Evolutionary conservation across 257 asterid genomes (phyloP).

Genomic region (Solanum etuberosum): DNA sequence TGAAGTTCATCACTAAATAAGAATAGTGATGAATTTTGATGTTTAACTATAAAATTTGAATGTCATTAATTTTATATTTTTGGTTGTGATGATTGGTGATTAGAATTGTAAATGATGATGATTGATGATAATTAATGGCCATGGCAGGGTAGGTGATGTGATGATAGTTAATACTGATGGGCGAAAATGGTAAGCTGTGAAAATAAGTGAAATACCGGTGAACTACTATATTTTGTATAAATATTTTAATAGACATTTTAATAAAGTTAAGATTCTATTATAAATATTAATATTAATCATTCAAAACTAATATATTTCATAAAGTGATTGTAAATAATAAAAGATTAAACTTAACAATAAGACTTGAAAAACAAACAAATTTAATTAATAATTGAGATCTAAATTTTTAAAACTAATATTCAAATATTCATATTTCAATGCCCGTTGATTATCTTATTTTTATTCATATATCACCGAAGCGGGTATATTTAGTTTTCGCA

Average conservation of each 20-base stretch:
- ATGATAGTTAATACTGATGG: not conserved
- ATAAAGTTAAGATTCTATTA: no score
- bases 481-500: not conserved
- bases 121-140: no score
- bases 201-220: fast-evolving
- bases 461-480: not conserved
- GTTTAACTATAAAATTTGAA: no score
- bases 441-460: not conserved
- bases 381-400: not conserved
- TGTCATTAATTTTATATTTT: no score
- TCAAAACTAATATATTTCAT: no score
- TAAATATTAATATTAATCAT: not conserved
- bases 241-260: no score
- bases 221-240: not conserved
- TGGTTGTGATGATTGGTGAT: not conserved
- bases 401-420: no score
- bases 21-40: not conserved
- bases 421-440: no score
- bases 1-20: no score
- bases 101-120: no score
- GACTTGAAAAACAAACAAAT: no score
- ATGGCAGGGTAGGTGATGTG: not conserved
- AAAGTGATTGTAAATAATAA: no score
- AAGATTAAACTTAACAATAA: not conserved
- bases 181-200: fast-evolving